A percentile compares a stretch with the other conserved stretches of the same genome.
Evolutionary conservation across 768 basidiomycete genomes (phyloP).

Genomic region (Leccinum truebloodii): DNA sequence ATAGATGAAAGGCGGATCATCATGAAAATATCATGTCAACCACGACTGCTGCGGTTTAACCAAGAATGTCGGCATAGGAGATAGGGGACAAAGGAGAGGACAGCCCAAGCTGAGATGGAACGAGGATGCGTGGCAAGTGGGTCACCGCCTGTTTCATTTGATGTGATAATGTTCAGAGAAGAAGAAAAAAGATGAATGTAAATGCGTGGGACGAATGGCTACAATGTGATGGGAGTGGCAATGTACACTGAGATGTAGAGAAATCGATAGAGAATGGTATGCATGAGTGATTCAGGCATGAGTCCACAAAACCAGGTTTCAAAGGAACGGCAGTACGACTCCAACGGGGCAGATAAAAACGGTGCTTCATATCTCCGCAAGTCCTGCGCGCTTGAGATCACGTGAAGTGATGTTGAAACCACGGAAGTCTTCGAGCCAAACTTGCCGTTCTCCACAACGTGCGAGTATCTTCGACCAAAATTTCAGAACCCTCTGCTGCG

Average conservation of each 20-base stretch:
- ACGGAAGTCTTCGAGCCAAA: constrained; percentile 65
- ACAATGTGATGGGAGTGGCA: constrained; percentile 30
- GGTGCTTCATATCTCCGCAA: constrained; percentile 15
- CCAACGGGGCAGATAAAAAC: constrained; percentile 1
- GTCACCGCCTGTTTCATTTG: constrained; percentile 1
- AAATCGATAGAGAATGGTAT: constrained; percentile 14
- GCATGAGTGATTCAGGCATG: constrained; percentile 19
- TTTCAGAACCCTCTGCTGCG: constrained; percentile 38
- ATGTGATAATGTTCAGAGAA: constrained; percentile 3
- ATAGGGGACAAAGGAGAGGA: constrained; percentile 18
- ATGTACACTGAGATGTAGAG: constrained; percentile 32
- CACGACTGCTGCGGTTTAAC: background rate
- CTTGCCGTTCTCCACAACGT: constrained; percentile 51
- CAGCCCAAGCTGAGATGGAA: constrained; percentile 8
- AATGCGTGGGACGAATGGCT: constrained; percentile 32
- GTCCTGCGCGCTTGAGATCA: constrained; percentile 40
- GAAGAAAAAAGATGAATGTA: constrained; percentile 8
- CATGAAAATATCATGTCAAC: constrained; percentile 1
- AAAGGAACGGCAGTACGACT: background rate
- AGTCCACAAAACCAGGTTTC: constrained; percentile 7
- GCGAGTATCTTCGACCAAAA: constrained; percentile 55
- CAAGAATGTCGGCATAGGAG: constrained; percentile 1
- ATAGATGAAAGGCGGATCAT: constrained; percentile 10
- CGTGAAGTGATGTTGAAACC: constrained; percentile 59
- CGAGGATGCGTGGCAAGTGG: constrained; percentile 4